Evolutionary conservation across 2,329 filamentous ascomycete species (phyloP).

Genomic region (Fusarium coffeatum): DNA sequence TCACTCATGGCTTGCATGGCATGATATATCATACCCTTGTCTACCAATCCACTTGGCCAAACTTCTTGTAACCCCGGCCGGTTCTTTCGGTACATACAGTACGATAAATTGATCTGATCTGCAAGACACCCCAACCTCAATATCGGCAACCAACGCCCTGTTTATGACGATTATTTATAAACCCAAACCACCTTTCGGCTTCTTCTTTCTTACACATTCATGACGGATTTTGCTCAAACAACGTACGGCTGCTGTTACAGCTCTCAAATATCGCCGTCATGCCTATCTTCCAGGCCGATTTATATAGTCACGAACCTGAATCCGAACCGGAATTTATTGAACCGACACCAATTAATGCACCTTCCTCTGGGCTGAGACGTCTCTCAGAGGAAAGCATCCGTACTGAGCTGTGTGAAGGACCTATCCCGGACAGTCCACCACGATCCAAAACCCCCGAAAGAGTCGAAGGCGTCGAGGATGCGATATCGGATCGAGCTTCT

Average conservation of each 20-base stretch:
- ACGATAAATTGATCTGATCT: slow-evolving; percentile 5
- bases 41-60: slow-evolving; percentile 26
- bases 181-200: slow-evolving; percentile 1
- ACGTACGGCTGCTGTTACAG: slow-evolving; percentile 51
- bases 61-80: slow-evolving; percentile 21
- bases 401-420: slow-evolving; percentile 71
- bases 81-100: slow-evolving; percentile 11
- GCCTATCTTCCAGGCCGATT: slow-evolving; percentile 69
- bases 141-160: slow-evolving; percentile 25
- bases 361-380: slow-evolving; percentile 42
- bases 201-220: slow-evolving; percentile 32
- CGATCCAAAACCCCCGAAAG: slow-evolving; percentile 39
- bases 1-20: slow-evolving; percentile 30
- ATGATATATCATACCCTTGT: slow-evolving; percentile 41
- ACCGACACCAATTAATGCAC: slow-evolving; percentile 34
- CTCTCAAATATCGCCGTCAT: slow-evolving; percentile 52
- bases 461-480: slow-evolving; percentile 44
- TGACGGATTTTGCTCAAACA: slow-evolving; percentile 30
- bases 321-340: slow-evolving; percentile 24
- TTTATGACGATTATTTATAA: slow-evolving; percentile 9
- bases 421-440: slow-evolving; percentile 58
- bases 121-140: slow-evolving; percentile 3
- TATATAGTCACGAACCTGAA: slow-evolving; percentile 52
- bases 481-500: slow-evolving; percentile 74
- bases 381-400: slow-evolving; percentile 70